Percentiles rank a stretch among this genome's conserved stretches.
Evolutionary conservation across 2,329 filamentous ascomycete genomes (phyloP).

Genomic region (Seiridium unicorne): DNA sequence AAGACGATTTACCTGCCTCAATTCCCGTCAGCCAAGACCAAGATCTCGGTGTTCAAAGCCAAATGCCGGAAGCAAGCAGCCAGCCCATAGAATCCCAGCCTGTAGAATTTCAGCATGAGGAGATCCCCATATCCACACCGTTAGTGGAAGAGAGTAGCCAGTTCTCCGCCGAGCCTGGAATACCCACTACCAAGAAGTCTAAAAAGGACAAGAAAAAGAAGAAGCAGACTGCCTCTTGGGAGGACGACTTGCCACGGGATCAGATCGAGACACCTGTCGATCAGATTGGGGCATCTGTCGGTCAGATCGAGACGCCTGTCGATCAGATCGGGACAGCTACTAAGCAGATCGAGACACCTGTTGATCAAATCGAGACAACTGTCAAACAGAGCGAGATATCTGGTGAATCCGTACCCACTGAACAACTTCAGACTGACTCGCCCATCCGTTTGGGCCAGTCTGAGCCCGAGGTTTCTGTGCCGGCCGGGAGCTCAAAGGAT

Average conservation of each 20-base stretch:
- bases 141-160: background rate
- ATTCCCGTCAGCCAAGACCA: background rate
- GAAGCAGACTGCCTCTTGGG: conserved; percentile 17
- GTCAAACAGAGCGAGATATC: background rate
- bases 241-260: conserved; percentile 8
- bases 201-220: conserved; percentile 26
- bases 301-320: no score
- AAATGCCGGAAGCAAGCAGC: conserved; percentile 8
- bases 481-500: background rate
- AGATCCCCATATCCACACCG: background rate
- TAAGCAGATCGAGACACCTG: no score
- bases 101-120: background rate
- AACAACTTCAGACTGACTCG: background rate
- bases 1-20: background rate
- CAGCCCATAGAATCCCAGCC: background rate
- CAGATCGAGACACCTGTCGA: conserved; percentile 1
- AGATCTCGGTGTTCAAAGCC: background rate
- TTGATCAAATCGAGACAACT: no score
- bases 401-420: background rate
- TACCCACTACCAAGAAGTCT: conserved; percentile 21
- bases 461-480: background rate
- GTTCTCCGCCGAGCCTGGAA: conserved; percentile 12
- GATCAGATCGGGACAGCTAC: no score
- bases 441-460: background rate
- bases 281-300: background rate